phyloP scores from a whole-genome alignment of 352 stramenopile genomes.

The Phytopythium vexans region DNA sequence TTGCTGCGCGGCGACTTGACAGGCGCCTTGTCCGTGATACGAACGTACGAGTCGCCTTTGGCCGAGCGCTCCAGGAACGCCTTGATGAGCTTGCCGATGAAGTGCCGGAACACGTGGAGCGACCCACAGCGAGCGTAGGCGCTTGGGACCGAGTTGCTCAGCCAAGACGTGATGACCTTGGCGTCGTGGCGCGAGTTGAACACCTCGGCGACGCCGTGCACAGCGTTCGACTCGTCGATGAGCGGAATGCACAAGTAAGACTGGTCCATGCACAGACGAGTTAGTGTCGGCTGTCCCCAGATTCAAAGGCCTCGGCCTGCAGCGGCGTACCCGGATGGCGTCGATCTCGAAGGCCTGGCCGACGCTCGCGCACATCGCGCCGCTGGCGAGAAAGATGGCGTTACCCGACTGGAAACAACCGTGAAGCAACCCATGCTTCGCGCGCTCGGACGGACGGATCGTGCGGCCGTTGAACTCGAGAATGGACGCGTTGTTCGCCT shows the following conservation, averaged over 20 bases:
- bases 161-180: conserved; percentile 36
- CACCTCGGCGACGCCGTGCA: conserved; percentile 62
- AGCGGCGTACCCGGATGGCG: conserved; percentile 33
- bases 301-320: no score
- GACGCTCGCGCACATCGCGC: conserved; percentile 15
- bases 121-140: conserved; percentile 19
- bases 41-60: conserved; percentile 23
- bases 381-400: conserved; percentile 34
- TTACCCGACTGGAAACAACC: conserved; percentile 24
- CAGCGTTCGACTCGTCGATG: conserved; percentile 40
- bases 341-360: conserved; percentile 26
- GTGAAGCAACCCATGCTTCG: conserved; percentile 17
- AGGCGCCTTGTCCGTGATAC: conserved; percentile 6
- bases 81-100: conserved; percentile 56
- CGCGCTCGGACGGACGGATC: conserved; percentile 38
- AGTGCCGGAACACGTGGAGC: conserved; percentile 58
- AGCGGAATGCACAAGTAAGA: conserved; percentile 75
- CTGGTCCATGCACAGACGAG: conserved; percentile 3
- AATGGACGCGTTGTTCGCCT: conserved; percentile 37
- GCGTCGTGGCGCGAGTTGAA: conserved; percentile 60
- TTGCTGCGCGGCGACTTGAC: conserved; percentile 8
- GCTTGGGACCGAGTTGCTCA: conserved; percentile 18
- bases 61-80: conserved; percentile 20
- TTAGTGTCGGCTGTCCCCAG: neutral
- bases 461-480: conserved; percentile 59